Evolutionary conservation across 139 green algal species (phyloP).

Genomic region (Mesostigma viride): DNA sequence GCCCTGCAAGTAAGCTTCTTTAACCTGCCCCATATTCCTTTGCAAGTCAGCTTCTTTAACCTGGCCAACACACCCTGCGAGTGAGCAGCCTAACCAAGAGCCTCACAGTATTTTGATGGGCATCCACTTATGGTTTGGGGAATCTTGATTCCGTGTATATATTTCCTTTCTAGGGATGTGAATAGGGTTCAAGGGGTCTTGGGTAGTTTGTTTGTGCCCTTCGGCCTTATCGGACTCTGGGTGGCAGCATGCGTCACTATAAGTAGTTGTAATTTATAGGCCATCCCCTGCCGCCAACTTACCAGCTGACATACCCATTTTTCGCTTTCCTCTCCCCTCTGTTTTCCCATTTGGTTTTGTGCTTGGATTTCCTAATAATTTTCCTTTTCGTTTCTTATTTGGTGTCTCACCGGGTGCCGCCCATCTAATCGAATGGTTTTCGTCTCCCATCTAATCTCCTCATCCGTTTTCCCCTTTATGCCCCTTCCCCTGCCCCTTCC

Average conservation of each 20-base stretch:
- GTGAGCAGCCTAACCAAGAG: neutral
- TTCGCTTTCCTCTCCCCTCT: neutral
- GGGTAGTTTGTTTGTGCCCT: neutral
- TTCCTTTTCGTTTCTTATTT: neutral
- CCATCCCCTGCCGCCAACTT: neutral
- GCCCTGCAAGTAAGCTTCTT: neutral
- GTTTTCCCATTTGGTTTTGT: no score
- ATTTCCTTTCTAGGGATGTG: no score
- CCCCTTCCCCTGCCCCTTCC: neutral
- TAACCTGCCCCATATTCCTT: neutral
- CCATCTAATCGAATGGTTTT: neutral
- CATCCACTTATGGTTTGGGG: neutral
- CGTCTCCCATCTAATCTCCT: neutral
- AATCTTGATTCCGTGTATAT: no score
- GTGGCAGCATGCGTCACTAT: neutral
- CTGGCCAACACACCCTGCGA: slow-evolving; percentile 27
- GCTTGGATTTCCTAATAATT: no score
- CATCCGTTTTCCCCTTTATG: neutral
- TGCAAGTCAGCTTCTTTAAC: slow-evolving; percentile 62
- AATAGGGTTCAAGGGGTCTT: no score
- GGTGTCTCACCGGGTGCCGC: neutral
- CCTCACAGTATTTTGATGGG: neutral
- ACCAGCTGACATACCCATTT: neutral
- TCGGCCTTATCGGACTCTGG: neutral
- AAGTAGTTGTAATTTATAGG: neutral